phyloP scores from a whole-genome alignment of 75 land plant genomes.

The Gnetum montanum region DNA sequence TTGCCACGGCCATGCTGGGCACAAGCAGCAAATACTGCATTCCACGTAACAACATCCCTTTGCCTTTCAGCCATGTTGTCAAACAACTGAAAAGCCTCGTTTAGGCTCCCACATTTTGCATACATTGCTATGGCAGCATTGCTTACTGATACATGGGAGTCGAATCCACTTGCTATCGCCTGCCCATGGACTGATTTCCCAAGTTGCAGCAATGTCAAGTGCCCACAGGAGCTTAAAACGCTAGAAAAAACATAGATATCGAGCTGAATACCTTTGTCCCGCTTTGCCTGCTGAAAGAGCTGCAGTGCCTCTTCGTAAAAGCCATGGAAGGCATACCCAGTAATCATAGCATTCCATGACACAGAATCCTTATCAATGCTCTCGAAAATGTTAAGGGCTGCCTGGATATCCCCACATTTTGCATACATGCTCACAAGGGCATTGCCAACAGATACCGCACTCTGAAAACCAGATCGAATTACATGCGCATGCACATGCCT shows the following conservation, averaged over 20 bases:
- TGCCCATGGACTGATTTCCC: slow-evolving; percentile 29
- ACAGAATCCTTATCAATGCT: slow-evolving; percentile 6
- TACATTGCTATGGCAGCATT: slow-evolving; percentile 57
- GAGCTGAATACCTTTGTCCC: slow-evolving; percentile 16
- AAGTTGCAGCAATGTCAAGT: slow-evolving; percentile 22
- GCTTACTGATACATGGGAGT: slow-evolving; percentile 15
- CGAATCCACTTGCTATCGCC: slow-evolving; percentile 17
- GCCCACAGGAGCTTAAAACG: slow-evolving; percentile 37
- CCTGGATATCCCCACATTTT: slow-evolving; percentile 27
- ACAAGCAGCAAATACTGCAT: slow-evolving; percentile 35
- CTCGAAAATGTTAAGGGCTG: slow-evolving; percentile 29
- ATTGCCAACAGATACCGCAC: slow-evolving; percentile 6
- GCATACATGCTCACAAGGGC: slow-evolving; percentile 40
- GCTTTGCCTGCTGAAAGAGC: background rate
- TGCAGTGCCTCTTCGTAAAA: slow-evolving; percentile 22
- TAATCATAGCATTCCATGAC: slow-evolving; percentile 50
- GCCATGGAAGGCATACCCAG: slow-evolving; percentile 26
- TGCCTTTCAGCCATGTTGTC: slow-evolving; percentile 18
- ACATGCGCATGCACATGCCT: no score
- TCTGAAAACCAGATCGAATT: no score
- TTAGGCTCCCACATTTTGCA: slow-evolving; percentile 51
- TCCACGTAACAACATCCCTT: slow-evolving; percentile 32
- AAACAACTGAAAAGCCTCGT: slow-evolving; percentile 37
- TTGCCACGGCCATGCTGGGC: slow-evolving; percentile 22
- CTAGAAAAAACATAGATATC: slow-evolving; percentile 29